Conservation (phyloP, 495 filamentous ascomycete species). For the Symbiotaphrina buchneri region DNA sequence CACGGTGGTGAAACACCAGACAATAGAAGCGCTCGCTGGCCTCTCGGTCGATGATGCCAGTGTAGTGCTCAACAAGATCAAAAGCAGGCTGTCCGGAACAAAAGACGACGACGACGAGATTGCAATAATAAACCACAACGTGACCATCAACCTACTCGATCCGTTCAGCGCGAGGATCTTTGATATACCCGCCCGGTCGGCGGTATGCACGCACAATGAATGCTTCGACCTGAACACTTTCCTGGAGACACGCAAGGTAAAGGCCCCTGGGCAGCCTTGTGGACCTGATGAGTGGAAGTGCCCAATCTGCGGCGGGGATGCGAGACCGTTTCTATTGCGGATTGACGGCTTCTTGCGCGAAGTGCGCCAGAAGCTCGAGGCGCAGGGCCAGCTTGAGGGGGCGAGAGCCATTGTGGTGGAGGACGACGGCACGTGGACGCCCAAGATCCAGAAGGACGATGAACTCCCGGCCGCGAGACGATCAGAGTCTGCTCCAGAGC, state of each 20-base stretch:
- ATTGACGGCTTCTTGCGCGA: conserved; percentile 47
- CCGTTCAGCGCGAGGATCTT: conserved; percentile 53
- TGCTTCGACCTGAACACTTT: conserved; percentile 80
- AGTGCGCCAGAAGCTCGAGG: conserved; percentile 18
- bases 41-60: conserved; percentile 13
- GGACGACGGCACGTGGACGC: conserved; percentile 14
- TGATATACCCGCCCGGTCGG: conserved; percentile 42
- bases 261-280: conserved; percentile 21
- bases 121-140: conserved; percentile 30
- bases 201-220: conserved; percentile 41
- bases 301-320: conserved; percentile 55
- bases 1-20: conserved; percentile 24
- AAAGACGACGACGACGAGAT: conserved; percentile 40
- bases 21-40: conserved; percentile 19
- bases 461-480: no score
- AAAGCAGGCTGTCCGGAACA: conserved; percentile 16
- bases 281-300: conserved; percentile 62
- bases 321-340: conserved; percentile 41
- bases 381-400: conserved; percentile 7
- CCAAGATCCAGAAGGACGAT: conserved; percentile 8
- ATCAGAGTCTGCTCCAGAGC: no score
- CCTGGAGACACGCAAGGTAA: conserved; percentile 35
- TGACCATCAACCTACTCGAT: conserved; percentile 56
- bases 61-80: conserved; percentile 23
- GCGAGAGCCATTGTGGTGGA: conserved; percentile 15